Evolutionary conservation across 2,329 filamentous ascomycete species (phyloP).

Genomic region (Cladophialophora yegresii): DNA sequence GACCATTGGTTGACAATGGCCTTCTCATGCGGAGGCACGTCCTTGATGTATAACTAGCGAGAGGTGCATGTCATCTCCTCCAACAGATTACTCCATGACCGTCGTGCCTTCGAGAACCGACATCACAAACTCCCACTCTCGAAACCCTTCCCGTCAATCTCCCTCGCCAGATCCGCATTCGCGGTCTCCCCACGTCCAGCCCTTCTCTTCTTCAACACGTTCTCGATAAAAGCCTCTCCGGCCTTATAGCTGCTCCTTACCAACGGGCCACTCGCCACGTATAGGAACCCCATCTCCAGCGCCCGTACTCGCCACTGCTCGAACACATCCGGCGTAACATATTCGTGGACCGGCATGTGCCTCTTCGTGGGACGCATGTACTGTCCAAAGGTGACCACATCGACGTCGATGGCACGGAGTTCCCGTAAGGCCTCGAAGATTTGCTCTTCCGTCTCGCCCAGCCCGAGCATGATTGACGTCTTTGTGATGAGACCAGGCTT

Average conservation of each 20-base stretch:
- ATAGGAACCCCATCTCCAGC: conserved; percentile 92
- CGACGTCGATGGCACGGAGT: conserved; percentile 76
- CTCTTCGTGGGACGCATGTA: conserved; percentile 99
- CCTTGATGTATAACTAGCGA: neutral
- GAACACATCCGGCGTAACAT: conserved; percentile 87
- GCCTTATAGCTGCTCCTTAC: conserved; percentile 97
- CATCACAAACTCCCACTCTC: conserved; percentile 13
- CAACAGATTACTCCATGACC: neutral
- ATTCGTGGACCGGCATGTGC: conserved; percentile 95
- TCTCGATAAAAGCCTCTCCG: conserved; percentile 97
- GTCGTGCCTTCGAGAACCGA: neutral
- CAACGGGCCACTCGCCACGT: conserved; percentile 89
- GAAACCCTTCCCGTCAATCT: conserved; percentile 21
- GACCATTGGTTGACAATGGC: conserved; percentile 25
- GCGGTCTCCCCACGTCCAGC: conserved; percentile 38
- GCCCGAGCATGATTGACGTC: conserved; percentile 93
- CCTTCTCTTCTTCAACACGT: conserved; percentile 81
- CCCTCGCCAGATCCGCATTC: conserved; percentile 36
- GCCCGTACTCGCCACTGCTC: conserved; percentile 88
- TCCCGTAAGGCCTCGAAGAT: conserved; percentile 77
- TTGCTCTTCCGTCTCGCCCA: conserved; percentile 89
- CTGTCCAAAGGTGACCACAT: conserved; percentile 98
- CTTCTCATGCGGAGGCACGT: neutral
- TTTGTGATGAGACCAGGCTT: conserved; percentile 87
- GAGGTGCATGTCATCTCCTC: neutral